Percentiles rank a stretch among this genome's conserved stretches.
These are phyloP conservation scores for Corymbia citriodora DNA, from an alignment of 441 rosid genomes.

Conservation along the genomic window DNA sequence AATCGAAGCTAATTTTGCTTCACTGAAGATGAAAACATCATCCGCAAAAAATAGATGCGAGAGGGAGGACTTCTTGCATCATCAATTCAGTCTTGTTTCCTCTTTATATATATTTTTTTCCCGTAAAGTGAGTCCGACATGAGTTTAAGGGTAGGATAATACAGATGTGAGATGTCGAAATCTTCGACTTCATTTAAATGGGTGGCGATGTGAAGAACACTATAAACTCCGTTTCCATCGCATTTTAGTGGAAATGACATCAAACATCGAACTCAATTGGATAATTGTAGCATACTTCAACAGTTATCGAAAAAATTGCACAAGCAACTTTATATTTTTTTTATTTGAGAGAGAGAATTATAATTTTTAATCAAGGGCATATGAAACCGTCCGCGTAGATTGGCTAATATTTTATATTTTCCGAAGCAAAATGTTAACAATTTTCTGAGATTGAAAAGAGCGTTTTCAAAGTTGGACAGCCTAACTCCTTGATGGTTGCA, in stretches of 20 bases:
- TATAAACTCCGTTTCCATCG: not conserved
- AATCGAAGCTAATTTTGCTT: too few species aligned
- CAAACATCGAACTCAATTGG: not conserved
- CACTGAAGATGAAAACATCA: too few species aligned
- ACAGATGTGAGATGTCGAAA: not conserved
- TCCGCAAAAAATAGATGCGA: too few species aligned
- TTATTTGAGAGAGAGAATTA: not conserved
- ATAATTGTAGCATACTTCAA: not conserved
- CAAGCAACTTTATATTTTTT: not conserved
- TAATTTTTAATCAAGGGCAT: not conserved
- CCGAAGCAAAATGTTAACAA: not conserved
- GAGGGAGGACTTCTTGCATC: too few species aligned
- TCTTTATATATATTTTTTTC: not conserved
- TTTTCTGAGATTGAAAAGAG: not conserved
- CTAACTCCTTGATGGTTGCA: not conserved
- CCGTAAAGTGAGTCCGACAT: not conserved
- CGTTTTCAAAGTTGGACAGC: not conserved
- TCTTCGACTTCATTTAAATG: not conserved
- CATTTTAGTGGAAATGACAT: not conserved
- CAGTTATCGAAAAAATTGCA: not conserved
- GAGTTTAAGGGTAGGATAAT: not conserved
- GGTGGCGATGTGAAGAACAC: not conserved
- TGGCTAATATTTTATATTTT: not conserved
- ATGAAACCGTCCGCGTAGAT: not conserved
- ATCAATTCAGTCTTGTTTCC: not conserved